Percentiles rank a stretch among this genome's conserved stretches.
Evolutionary conservation across 1,139 yeast species (phyloP).

Genomic region (Zygoascus sp.): DNA sequence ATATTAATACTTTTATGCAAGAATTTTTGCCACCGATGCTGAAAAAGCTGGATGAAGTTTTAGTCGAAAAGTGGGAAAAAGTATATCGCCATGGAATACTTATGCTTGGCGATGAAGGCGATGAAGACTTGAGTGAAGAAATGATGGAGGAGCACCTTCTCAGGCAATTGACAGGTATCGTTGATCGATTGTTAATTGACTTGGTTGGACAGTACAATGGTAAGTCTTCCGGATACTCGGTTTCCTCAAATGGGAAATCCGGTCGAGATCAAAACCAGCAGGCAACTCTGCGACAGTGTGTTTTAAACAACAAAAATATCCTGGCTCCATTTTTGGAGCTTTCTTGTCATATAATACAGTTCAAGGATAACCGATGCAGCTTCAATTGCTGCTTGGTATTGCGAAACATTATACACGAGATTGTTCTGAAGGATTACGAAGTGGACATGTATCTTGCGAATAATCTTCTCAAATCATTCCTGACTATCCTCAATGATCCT

Average conservation of each 20-base stretch:
- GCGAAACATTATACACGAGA: slow-evolving; percentile 63
- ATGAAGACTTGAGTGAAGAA: slow-evolving; percentile 87
- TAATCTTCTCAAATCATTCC: slow-evolving; percentile 45
- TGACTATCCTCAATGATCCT: slow-evolving; percentile 66
- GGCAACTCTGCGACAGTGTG: slow-evolving; percentile 54
- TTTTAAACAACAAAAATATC: slow-evolving; percentile 59
- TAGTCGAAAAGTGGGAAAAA: slow-evolving; percentile 70
- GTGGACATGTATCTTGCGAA: slow-evolving; percentile 72
- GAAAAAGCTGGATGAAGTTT: slow-evolving; percentile 62
- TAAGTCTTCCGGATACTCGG: slow-evolving; percentile 15
- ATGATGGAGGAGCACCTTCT: slow-evolving; percentile 97
- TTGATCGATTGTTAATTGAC: slow-evolving; percentile 85
- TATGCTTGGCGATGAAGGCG: slow-evolving; percentile 56
- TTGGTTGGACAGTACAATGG: slow-evolving; percentile 62
- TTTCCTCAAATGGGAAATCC: slow-evolving; percentile 9
- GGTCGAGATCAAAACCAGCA: slow-evolving; percentile 16
- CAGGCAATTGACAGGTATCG: slow-evolving; percentile 88
- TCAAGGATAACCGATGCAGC: slow-evolving; percentile 87
- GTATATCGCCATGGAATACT: slow-evolving; percentile 68
- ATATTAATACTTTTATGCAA: slow-evolving; percentile 64
- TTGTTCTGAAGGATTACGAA: slow-evolving; percentile 63
- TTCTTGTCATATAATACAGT: slow-evolving; percentile 70
- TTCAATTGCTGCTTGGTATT: slow-evolving; percentile 82
- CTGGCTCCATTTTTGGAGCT: slow-evolving; percentile 76
- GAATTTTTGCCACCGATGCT: slow-evolving; percentile 76